Evolutionary conservation across 2,329 filamentous ascomycete species (phyloP), one percentile per base, ranked within the genome.

Genomic region (Pseudogymnoascus sp.): DNA sequence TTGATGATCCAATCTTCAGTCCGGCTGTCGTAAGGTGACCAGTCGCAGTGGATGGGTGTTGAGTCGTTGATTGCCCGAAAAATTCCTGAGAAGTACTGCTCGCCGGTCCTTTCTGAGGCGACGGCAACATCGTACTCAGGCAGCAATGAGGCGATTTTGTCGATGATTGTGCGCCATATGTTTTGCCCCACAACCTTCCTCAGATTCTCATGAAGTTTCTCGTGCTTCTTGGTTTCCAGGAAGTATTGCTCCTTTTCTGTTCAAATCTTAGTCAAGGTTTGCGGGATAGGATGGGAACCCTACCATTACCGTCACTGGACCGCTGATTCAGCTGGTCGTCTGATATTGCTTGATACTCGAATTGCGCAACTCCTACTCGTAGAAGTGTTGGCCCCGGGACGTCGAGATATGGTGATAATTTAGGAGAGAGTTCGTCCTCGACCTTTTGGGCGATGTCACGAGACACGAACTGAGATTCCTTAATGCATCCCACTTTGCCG

Each of bases 1-100:
- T 34, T 63, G 38, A 64, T 23, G 38, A 59, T 63, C 63, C 63
- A 64, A 61, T 63, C 61, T 38, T 64, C 63, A 23, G 63, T 64
- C 12, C 31, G 60, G 18, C 46, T 56, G 42, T 64, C 63, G 44
- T 64, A 64, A 14, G 63, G 63, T 16, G 31, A 64, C 56, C 42
- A 64, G 23, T 64, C 63, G 37, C 63, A 64, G 40, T 64, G 63
- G n/a, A 59, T 34, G 25, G 56, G 63, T 7, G 60, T 63, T 10
- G 31, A 21, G 10, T 59, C 21, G 42, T 64, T 64, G 34, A 64
- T 53, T n/a, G 31, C 42, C 8, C 63, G 59, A 34, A 64, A 64
- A 37, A 64, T 64, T 8, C 63, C 63, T 23, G 53, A 62, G 36
- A 62, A 64, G 61, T 64, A 64, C 25, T 42, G n/a, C 36, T 38